phyloP scores from a whole-genome alignment of 1,139 yeast genomes.

The Debaryomycetaceae sp. region DNA sequence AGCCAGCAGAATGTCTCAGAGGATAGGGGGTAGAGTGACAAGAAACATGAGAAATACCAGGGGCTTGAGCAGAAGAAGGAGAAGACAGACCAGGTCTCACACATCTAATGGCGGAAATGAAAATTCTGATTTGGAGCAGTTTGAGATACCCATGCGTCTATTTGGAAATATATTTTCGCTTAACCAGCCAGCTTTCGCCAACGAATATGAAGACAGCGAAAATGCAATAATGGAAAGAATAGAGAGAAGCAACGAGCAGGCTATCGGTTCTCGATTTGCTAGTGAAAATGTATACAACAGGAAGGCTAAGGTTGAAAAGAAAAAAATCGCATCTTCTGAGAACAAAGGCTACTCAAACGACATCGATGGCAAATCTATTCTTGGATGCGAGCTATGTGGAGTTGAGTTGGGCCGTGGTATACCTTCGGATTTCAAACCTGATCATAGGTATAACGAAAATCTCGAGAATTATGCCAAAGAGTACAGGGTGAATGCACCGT shows the following conservation, averaged over 20 bases:
- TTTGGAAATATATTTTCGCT: slow-evolving; percentile 5
- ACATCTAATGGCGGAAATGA: slow-evolving; percentile 1
- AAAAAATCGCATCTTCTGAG: slow-evolving; percentile 21
- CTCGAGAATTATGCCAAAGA: slow-evolving; percentile 25
- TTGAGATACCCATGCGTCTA: slow-evolving; percentile 8
- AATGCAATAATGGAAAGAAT: slow-evolving; percentile 38
- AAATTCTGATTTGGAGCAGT: slow-evolving; percentile 5
- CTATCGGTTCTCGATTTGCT: slow-evolving; percentile 30
- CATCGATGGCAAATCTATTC: slow-evolving; percentile 24
- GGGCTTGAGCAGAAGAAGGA: slow-evolving; percentile 1
- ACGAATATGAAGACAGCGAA: slow-evolving; percentile 17
- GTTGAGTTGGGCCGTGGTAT: slow-evolving; percentile 69
- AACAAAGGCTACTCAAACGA: slow-evolving; percentile 35
- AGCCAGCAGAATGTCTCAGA: slow-evolving; percentile 3
- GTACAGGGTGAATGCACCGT: slow-evolving; percentile 55
- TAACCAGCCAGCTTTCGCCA: slow-evolving; percentile 3
- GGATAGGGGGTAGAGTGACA: slow-evolving; percentile 1
- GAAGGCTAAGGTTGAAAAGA: slow-evolving; percentile 27
- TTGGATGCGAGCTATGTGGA: slow-evolving; percentile 71
- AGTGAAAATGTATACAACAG: slow-evolving; percentile 31
- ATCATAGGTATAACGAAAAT: slow-evolving; percentile 25
- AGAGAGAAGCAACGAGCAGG: slow-evolving; percentile 39
- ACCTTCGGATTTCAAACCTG: slow-evolving; percentile 46
- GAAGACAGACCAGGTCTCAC: slow-evolving; percentile 4
- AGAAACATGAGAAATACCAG: neutral